phyloP scores from a whole-genome alignment of 805 yeast genomes.

The Lachancea waltii region DNA sequence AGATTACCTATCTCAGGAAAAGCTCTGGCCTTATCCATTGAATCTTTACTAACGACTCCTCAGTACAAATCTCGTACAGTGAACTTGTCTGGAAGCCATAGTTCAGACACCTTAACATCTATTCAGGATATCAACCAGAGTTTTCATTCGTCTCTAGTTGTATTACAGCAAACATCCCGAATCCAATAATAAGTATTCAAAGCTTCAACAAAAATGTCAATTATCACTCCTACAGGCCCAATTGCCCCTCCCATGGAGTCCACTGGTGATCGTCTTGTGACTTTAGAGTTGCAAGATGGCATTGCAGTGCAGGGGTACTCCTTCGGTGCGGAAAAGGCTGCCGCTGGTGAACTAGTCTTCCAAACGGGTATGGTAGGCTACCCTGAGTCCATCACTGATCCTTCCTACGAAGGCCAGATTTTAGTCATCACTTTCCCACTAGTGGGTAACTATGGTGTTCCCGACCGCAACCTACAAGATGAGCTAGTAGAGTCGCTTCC shows the following conservation, averaged over 20 bases:
- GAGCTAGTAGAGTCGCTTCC: conserved; percentile 73
- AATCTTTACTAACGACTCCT: no score
- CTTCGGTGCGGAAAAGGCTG: conserved; percentile 84
- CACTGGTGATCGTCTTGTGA: conserved; percentile 74
- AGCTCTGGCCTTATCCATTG: no score
- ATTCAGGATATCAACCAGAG: no score
- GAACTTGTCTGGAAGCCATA: no score
- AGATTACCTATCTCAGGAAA: no score
- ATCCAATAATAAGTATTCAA: neutral
- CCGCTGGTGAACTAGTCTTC: conserved; percentile 97
- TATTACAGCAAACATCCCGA: neutral
- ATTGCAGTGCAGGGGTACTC: conserved; percentile 87
- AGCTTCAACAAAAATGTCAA: conserved; percentile 29
- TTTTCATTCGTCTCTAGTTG: no score
- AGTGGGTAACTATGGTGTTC: conserved; percentile 99
- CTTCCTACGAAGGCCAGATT: conserved; percentile 96
- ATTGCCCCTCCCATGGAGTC: conserved; percentile 86
- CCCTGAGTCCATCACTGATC: conserved; percentile 97
- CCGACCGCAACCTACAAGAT: conserved; percentile 73
- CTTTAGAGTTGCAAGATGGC: conserved; percentile 86
- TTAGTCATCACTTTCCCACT: conserved; percentile 93
- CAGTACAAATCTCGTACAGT: no score
- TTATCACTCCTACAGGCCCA: conserved; percentile 59
- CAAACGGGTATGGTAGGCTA: conserved; percentile 99
- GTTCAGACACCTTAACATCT: no score